phyloP scores from a whole-genome alignment of 1,284 basidiomycete species.

The Heterobasidion irregulare region DNA sequence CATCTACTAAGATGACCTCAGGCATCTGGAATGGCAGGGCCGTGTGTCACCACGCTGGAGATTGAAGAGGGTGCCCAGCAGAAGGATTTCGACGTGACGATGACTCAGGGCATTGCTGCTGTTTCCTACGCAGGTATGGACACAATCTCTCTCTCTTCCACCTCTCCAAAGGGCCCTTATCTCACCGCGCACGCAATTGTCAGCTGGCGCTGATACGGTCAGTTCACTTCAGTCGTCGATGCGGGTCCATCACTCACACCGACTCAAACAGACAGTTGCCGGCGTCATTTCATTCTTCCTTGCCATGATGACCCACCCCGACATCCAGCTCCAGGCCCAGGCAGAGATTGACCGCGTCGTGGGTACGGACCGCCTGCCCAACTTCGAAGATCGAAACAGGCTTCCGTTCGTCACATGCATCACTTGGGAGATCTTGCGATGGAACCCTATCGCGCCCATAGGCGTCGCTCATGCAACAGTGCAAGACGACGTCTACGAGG shows the following conservation, averaged over 20 bases:
- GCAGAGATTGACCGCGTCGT: slow-evolving; percentile 1
- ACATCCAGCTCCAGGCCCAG: neutral
- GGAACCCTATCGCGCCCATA: slow-evolving; percentile 9
- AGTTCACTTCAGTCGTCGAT: slow-evolving; percentile 8
- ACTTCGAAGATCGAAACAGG: neutral
- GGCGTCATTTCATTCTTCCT: neutral
- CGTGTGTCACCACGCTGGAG: neutral
- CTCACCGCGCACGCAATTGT: too few species aligned
- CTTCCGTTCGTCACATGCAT: neutral
- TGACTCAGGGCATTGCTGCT: neutral
- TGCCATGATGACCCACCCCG: slow-evolving; percentile 1
- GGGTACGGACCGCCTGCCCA: neutral
- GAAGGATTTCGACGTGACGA: neutral
- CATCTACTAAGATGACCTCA: neutral
- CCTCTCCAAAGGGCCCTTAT: too few species aligned
- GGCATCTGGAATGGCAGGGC: neutral
- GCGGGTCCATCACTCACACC: neutral
- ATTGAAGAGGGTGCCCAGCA: neutral
- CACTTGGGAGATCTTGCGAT: slow-evolving; percentile 14
- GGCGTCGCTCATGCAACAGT: neutral
- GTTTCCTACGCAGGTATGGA: neutral
- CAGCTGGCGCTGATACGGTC: slow-evolving; percentile 4
- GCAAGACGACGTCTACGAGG: slow-evolving; percentile 32
- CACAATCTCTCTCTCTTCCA: neutral
- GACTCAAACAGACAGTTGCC: neutral